Conservation (phyloP, 2,329 filamentous ascomycete genomes). For the Clonostachys byssicola region DNA sequence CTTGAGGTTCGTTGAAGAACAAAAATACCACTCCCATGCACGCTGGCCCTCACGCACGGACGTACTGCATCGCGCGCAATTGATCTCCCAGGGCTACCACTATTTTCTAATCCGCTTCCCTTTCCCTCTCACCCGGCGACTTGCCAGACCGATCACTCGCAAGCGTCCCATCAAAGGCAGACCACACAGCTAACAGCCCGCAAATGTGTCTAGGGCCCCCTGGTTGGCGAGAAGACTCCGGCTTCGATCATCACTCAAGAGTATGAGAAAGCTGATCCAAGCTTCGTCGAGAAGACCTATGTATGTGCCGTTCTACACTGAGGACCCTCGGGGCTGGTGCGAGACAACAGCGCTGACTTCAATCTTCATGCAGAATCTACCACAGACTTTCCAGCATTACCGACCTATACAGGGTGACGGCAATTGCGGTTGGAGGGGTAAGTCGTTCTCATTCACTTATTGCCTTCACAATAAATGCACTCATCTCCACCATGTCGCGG, state of each 20-base stretch:
- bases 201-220: constrained; percentile 59
- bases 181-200: background rate
- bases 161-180: background rate
- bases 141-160: no score
- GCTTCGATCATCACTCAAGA: constrained; percentile 76
- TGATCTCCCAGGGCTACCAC: no score
- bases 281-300: constrained; percentile 78
- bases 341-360: constrained; percentile 1
- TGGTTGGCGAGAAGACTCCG: constrained; percentile 74
- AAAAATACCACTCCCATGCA: no score
- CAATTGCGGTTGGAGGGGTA: constrained; percentile 97
- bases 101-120: no score
- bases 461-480: no score
- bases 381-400: constrained; percentile 81
- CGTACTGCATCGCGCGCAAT: no score
- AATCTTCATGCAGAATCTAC: constrained; percentile 57
- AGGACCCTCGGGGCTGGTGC: background rate
- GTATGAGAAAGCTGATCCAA: constrained; percentile 82
- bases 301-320: no score
- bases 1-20: constrained; percentile 39
- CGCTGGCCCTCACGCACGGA: no score
- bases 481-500: no score
- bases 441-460: constrained; percentile 21
- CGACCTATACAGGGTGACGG: constrained; percentile 88
- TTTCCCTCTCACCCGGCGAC: no score